Percentiles rank a stretch among this genome's conserved stretches.
Conservation (phyloP, 176 grass and related monocot species). For the Chrysopogon serrulatus region DNA sequence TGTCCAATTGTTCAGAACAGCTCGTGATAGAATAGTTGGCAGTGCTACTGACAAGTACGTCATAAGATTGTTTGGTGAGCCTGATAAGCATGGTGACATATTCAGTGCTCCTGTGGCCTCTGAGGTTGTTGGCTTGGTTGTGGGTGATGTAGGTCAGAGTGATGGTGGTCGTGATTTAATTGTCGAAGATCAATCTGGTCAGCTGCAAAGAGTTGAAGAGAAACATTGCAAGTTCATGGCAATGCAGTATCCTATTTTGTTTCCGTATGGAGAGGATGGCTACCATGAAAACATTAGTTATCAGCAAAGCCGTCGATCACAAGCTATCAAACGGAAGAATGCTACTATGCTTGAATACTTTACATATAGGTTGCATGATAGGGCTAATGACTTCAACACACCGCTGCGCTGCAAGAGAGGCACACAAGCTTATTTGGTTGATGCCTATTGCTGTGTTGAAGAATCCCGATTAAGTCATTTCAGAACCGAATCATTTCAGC, state of each 20-base stretch:
- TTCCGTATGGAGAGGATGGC: background rate
- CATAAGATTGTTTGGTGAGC: no score
- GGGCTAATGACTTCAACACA: background rate
- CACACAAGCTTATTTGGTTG: background rate
- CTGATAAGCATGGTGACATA: no score
- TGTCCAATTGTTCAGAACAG: no score
- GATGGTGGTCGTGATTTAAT: background rate
- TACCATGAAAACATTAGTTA: background rate
- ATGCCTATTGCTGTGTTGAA: background rate
- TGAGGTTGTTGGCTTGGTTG: no score
- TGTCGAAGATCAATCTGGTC: background rate
- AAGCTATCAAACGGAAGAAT: background rate
- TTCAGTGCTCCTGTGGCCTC: no score
- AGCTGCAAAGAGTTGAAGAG: no score
- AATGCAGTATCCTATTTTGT: background rate
- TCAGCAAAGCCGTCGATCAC: accelerated
- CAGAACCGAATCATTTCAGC: background rate
- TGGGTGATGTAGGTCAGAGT: background rate
- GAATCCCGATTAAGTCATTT: background rate
- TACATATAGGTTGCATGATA: background rate
- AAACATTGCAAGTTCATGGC: background rate
- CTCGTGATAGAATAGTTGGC: no score
- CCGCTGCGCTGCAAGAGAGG: background rate
- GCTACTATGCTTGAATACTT: background rate
- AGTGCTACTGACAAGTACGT: no score